phyloP scores from a whole-genome alignment of 306 rosid species.

The Trifolium subterraneum region DNA sequence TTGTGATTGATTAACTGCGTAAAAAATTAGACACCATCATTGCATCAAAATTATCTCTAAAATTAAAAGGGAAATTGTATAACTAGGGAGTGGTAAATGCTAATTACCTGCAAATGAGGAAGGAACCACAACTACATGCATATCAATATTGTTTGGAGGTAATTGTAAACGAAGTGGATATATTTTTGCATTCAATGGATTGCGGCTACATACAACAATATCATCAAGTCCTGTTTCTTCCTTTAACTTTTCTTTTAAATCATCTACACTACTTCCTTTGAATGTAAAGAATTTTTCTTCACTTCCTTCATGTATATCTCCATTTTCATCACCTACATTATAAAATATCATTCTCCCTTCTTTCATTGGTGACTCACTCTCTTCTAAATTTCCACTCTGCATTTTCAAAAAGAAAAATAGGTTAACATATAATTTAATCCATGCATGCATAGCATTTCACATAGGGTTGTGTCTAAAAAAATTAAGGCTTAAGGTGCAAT shows the following conservation, averaged over 20 bases:
- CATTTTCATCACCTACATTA: constrained; percentile 56
- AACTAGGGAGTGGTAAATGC: background rate
- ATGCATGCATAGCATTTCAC: background rate
- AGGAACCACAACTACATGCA: constrained; percentile 69
- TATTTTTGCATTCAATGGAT: constrained; percentile 68
- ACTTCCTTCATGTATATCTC: constrained; percentile 36
- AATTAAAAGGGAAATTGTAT: background rate
- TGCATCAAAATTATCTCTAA: background rate
- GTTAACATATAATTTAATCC: background rate
- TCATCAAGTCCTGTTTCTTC: constrained; percentile 54
- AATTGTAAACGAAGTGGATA: constrained; percentile 77
- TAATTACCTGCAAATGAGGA: constrained; percentile 31
- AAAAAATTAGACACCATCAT: no score
- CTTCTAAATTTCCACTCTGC: constrained; percentile 17
- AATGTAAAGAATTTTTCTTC: constrained; percentile 58
- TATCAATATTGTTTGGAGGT: constrained; percentile 79
- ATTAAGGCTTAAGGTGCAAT: background rate
- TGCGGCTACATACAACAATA: constrained; percentile 66
- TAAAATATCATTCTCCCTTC: constrained; percentile 72
- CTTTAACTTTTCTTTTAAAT: constrained; percentile 58
- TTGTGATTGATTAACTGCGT: no score
- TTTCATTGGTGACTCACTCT: constrained; percentile 37
- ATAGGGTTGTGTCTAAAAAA: background rate
- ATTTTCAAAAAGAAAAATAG: background rate
- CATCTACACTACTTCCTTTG: constrained; percentile 60